These are phyloP conservation scores for Mycena capillaripes DNA, from an alignment of 768 basidiomycete species.

Conservation along the genomic window DNA sequence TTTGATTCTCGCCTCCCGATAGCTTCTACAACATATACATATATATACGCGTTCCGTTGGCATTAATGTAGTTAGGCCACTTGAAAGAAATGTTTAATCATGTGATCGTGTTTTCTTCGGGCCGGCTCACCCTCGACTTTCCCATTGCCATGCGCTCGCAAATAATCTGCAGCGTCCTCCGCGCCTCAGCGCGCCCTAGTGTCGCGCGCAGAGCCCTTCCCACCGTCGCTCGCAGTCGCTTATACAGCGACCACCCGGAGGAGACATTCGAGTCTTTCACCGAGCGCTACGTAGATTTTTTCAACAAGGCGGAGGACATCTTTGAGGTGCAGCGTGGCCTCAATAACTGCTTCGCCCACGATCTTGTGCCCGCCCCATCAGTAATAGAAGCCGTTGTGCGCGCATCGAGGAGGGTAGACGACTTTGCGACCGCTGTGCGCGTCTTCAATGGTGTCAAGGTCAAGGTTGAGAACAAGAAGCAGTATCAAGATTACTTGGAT, in stretches of 20 bases:
- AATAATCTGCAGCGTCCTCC: conserved; percentile 73
- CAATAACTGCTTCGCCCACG: conserved; percentile 99
- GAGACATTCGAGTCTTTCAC: conserved; percentile 97
- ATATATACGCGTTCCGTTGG: no score
- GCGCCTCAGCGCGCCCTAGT: conserved; percentile 67
- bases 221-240: conserved; percentile 59
- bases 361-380: conserved; percentile 88
- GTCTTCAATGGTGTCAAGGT: conserved; percentile 96
- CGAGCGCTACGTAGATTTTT: conserved; percentile 93
- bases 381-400: conserved; percentile 91
- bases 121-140: background rate
- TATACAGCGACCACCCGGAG: conserved; percentile 76
- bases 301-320: conserved; percentile 92
- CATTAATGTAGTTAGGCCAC: no score
- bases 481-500: conserved; percentile 93
- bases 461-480: conserved; percentile 97
- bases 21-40: no score
- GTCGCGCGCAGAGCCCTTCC: conserved; percentile 49
- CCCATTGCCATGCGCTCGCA: conserved; percentile 65
- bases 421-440: conserved; percentile 96
- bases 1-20: conserved; percentile 4
- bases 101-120: no score
- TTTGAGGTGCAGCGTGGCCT: conserved; percentile 99
- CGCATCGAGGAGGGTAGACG: conserved; percentile 92
- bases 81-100: no score